These are phyloP conservation scores for Ceratobasidium sp. DNA, from an alignment of 1,284 basidiomycete genomes.

Conservation along the genomic window DNA sequence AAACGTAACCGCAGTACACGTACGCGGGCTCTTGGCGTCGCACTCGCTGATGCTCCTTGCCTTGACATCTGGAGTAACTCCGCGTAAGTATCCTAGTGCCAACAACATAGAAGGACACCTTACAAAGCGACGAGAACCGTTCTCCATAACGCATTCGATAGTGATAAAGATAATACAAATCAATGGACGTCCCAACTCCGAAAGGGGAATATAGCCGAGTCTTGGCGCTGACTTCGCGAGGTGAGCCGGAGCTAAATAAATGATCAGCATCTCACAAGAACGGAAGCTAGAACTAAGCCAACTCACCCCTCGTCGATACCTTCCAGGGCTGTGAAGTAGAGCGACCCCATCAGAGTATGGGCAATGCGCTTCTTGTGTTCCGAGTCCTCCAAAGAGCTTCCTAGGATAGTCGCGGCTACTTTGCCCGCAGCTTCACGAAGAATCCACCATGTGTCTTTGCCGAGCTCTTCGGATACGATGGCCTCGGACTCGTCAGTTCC, in stretches of 20 bases:
- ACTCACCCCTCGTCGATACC: constrained; percentile 14
- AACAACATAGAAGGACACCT: not conserved
- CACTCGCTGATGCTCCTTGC: not conserved
- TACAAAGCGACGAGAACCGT: constrained; percentile 11
- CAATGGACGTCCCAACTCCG: constrained; percentile 40
- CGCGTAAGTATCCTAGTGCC: not conserved
- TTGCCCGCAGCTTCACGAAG: constrained; percentile 20
- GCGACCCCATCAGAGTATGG: constrained; percentile 27
- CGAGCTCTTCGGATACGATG: constrained; percentile 2
- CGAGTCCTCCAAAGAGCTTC: constrained; percentile 10
- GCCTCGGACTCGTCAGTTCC: constrained; percentile 4
- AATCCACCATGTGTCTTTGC: constrained; percentile 17
- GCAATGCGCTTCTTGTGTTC: constrained; percentile 27
- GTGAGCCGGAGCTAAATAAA: not conserved
- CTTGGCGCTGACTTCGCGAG: constrained; percentile 9
- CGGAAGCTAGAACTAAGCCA: too few relatives aligned
- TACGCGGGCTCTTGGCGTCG: constrained; percentile 5
- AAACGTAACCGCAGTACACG: not conserved
- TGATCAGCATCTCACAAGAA: not conserved
- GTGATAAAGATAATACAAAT: constrained; percentile 26
- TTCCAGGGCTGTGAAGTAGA: constrained; percentile 22
- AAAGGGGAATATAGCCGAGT: constrained; percentile 37
- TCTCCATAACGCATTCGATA: constrained; percentile 12
- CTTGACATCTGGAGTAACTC: not conserved
- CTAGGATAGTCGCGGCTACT: constrained; percentile 28